Percentiles rank a stretch among this genome's conserved stretches.
Evolutionary conservation across 2,329 filamentous ascomycete genomes (phyloP).

Genomic region (Biscogniauxia mediterranea): DNA sequence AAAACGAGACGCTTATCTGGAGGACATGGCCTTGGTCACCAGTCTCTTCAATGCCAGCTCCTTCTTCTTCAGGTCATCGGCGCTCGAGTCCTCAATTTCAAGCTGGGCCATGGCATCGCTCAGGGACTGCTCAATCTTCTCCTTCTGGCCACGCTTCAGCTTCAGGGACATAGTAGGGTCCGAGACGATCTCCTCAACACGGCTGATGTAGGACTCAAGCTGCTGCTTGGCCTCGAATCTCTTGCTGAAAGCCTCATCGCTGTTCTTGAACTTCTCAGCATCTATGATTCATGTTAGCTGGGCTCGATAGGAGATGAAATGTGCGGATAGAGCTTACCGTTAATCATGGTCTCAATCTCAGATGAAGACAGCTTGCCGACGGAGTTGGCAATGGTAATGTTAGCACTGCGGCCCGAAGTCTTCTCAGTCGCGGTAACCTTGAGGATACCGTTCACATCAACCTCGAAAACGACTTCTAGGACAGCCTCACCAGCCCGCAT

Average conservation of each 20-base stretch:
- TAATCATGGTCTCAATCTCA: slow-evolving; percentile 99
- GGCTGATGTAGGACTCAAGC: slow-evolving; percentile 97
- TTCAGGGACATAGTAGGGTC: slow-evolving; percentile 95
- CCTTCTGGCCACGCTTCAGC: slow-evolving; percentile 98
- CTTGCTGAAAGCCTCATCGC: slow-evolving; percentile 98
- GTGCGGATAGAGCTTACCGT: slow-evolving; percentile 49
- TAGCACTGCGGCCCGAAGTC: slow-evolving; percentile 94
- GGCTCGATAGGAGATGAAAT: background rate
- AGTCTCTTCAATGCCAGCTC: slow-evolving; percentile 96
- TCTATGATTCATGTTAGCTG: slow-evolving; percentile 47
- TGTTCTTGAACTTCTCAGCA: slow-evolving; percentile 97
- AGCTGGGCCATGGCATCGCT: slow-evolving; percentile 97
- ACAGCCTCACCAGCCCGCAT: slow-evolving; percentile 94
- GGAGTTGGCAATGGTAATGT: slow-evolving; percentile 99
- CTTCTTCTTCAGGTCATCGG: slow-evolving; percentile 99
- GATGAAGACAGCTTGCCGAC: slow-evolving; percentile 93
- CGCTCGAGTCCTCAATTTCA: slow-evolving; percentile 86
- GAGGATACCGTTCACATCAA: slow-evolving; percentile 99
- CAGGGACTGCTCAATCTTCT: slow-evolving; percentile 97
- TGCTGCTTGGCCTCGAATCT: slow-evolving; percentile 98
- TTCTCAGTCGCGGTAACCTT: slow-evolving; percentile 99
- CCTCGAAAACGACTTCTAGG: slow-evolving; percentile 97
- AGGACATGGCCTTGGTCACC: slow-evolving; percentile 97
- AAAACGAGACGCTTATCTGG: slow-evolving; percentile 60
- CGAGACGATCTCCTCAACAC: slow-evolving; percentile 97